Base-by-base conservation (phyloP, 345 rosid species). In the Citrus sp. region DNA sequence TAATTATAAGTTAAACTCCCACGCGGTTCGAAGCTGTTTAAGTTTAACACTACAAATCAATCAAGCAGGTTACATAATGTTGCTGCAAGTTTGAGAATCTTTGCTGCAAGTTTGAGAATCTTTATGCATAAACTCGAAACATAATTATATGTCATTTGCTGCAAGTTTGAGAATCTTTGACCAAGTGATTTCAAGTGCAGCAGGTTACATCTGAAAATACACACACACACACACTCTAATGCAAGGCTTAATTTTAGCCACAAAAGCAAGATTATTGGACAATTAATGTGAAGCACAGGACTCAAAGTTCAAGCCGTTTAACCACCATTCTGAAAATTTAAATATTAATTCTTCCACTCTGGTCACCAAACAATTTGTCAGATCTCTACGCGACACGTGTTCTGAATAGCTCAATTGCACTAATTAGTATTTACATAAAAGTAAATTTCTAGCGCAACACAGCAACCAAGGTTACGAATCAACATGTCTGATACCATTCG, bases 341-440 rank as follows among this genome's bases (percentile, higher is more conserved):
- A 69, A 12, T 46, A 46, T 46, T 69, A 27, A 25, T 35, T 73
- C 66, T 35, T 73, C 27, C 46, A 56, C 76, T 6, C 51, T 9
- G 54, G 51, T 66, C 66, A 73, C 76, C 76, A 13, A 73, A 73
- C 32, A 22, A 73, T 35, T 21, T 10, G 59, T 69, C 37, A 42
- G 59, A 28, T 16, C 56, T 9, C 37, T 71, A 30, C 74, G 40
- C 25, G 61, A 71, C 40, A 54, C 74, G 40, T 8, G n/a, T 46
- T 19, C 64, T 40, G 38, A n/a, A 19, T 27, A 9, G 27, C 3
- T 1, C 25, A n/a, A 19, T 35, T 28, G 32, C 35, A 7, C 22
- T 12, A 2, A 9, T 40, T 40, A 40, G 46, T 2, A 40, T 40
- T 40, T 40, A 40, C 3, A 9, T 9, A 9, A 9, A 9, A 42